Evolutionary conservation across 192 early-diverging fungal genomes (phyloP), one percentile per base, ranked within the genome.

Genomic region (Cladochytrium replicatum): DNA sequence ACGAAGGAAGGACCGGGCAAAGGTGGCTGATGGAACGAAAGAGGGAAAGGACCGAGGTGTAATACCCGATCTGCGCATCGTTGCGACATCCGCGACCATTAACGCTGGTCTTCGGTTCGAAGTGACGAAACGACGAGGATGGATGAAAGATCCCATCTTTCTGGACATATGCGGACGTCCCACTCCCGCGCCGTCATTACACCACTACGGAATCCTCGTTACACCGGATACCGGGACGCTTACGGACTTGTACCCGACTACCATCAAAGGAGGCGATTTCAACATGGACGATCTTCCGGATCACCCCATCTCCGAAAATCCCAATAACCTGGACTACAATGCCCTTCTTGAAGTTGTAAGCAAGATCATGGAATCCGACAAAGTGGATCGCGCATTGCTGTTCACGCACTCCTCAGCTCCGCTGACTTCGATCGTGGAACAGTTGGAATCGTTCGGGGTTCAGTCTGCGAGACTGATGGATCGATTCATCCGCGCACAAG

Each of bases 1-100:
- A 5, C 24, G 64, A 31, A 46, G 53, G 25, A 27, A 29, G 21
- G 47, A 46, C 0, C 42, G 43, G 17, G 31, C 27, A n/a, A 22
- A 11, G 11, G n/a, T 15, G 25, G 13, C 17, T 17, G 29, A 2
- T 29, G 17, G 22, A 48, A 52, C 21, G 47, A 2, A 19, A 50
- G 4, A 37, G 22, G 41, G 38, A 29, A 34, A 22, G 15, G 2
- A 50, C 25, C 4, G 6, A 3, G 1, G 48, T 41, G 13, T 15
- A 28, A 19, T 41, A 27, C 2, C 41, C 6, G 13, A 11, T 46
- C 38, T 66, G 8, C 84, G 85, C 34, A 46, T 85, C 4, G 53
- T 88, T 13, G 57, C 75, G 0, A 70, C 73, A 8, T 84, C 82
- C 0, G 86, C 86, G 4, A 88, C 86, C 5, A 50, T 88, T 32